A percentile compares a stretch with the other conserved stretches of the same genome.
Conservation (phyloP, 2,329 filamentous ascomycete genomes). For the Geosmithia flava region DNA sequence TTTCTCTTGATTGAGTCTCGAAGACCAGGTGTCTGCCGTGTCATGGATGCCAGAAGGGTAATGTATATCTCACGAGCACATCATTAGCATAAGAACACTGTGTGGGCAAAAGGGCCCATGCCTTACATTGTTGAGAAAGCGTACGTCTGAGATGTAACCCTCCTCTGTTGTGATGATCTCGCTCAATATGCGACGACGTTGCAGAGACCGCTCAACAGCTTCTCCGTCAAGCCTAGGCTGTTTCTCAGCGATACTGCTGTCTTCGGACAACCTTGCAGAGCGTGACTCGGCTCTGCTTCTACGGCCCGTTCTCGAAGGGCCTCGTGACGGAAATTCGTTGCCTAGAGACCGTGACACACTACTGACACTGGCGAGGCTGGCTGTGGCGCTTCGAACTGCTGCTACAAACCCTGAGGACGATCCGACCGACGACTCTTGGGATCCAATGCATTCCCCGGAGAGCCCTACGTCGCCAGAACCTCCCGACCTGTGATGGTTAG, state of each 20-base stretch:
- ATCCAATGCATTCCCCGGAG: not conserved
- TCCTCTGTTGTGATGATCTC: constrained; percentile 82
- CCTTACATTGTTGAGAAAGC: constrained; percentile 72
- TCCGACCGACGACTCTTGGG: constrained; percentile 42
- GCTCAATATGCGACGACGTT: constrained; percentile 68
- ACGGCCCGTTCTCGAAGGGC: constrained; percentile 46
- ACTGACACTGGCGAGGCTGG: constrained; percentile 65
- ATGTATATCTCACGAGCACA: constrained; percentile 49
- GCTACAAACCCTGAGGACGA: constrained; percentile 72
- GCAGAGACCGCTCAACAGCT: constrained; percentile 58
- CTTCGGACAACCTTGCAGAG: constrained; percentile 49
- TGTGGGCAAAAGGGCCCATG: not conserved
- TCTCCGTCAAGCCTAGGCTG: constrained; percentile 46
- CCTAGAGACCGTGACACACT: constrained; percentile 48
- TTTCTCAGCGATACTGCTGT: constrained; percentile 48
- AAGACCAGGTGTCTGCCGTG: constrained; percentile 49
- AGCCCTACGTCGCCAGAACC: not conserved
- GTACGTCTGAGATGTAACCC: constrained; percentile 76
- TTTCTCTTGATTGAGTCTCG: constrained; percentile 68
- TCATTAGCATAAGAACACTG: constrained; percentile 5
- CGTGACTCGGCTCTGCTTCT: constrained; percentile 50
- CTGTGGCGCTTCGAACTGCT: constrained; percentile 69
- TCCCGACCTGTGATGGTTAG: not conserved
- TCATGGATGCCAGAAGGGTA: constrained; percentile 60
- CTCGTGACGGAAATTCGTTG: constrained; percentile 35